Conservation (phyloP, 768 basidiomycete species). For the Collybia sp. region DNA sequence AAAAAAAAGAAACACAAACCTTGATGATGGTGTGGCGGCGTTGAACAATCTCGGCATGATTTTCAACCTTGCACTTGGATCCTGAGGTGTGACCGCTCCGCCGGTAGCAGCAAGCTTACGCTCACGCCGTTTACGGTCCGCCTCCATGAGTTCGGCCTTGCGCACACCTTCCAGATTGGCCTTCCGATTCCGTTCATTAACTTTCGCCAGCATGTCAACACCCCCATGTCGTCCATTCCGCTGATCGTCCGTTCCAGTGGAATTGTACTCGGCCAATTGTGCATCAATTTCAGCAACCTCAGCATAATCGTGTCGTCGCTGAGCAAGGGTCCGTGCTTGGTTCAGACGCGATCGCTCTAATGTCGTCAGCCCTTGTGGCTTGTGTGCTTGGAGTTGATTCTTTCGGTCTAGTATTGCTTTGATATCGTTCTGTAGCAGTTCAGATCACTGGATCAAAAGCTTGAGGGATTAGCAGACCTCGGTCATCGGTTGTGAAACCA, state of each 20-base stretch:
- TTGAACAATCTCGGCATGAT: constrained; percentile 57
- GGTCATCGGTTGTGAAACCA: constrained; percentile 62
- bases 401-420: constrained; percentile 73
- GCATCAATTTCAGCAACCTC: constrained; percentile 61
- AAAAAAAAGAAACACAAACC: constrained; percentile 37
- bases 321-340: constrained; percentile 70
- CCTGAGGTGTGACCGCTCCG: constrained; percentile 37
- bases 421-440: constrained; percentile 66
- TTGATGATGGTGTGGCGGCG: constrained; percentile 46
- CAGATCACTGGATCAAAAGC: constrained; percentile 5
- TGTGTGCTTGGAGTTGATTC: constrained; percentile 31
- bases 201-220: constrained; percentile 59
- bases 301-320: constrained; percentile 62
- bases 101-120: constrained; percentile 47
- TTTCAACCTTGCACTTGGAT: constrained; percentile 67
- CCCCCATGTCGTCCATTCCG: constrained; percentile 12
- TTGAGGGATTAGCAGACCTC: constrained; percentile 50
- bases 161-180: constrained; percentile 79
- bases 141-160: constrained; percentile 65
- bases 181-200: constrained; percentile 89
- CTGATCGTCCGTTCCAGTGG: constrained; percentile 10
- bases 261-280: constrained; percentile 52
- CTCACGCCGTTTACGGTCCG: constrained; percentile 68
- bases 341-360: constrained; percentile 65
- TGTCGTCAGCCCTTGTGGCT: constrained; percentile 31